A percentile compares a stretch with the other conserved stretches of the same genome.
Conservation (phyloP, 495 filamentous ascomycete genomes). For the Articulospora tetracladia region DNA sequence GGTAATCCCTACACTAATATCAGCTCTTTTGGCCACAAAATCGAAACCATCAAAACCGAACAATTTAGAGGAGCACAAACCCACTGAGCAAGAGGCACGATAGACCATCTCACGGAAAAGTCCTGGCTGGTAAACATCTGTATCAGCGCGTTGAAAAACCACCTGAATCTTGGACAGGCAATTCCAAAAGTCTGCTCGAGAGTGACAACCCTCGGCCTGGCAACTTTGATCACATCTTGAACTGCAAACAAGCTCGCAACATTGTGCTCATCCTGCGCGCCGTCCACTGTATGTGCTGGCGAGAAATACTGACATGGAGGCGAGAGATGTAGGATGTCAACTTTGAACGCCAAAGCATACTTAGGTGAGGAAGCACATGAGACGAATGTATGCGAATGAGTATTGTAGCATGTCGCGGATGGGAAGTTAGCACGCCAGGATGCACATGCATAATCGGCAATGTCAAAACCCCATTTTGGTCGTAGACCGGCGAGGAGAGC, state of each 20-base stretch:
- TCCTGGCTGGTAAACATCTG: conserved; percentile 58
- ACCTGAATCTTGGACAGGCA: conserved; percentile 26
- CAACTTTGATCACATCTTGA: conserved; percentile 49
- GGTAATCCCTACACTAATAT: conserved; percentile 51
- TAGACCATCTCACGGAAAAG: conserved; percentile 62
- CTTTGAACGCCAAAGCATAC: conserved; percentile 21
- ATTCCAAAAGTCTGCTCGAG: conserved; percentile 81
- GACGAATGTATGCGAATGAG: conserved; percentile 47
- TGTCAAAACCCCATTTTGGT: conserved; percentile 61
- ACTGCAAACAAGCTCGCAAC: conserved; percentile 66
- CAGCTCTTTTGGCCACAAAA: neutral
- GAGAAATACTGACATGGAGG: conserved; percentile 86
- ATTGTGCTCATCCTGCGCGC: conserved; percentile 69
- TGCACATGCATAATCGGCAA: conserved; percentile 45
- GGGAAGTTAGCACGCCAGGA: conserved; percentile 62
- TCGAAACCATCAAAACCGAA: neutral
- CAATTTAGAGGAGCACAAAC: conserved; percentile 5
- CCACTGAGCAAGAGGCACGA: conserved; percentile 38
- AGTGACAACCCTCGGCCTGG: conserved; percentile 69
- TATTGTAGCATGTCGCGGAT: conserved; percentile 34
- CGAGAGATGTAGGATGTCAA: conserved; percentile 77
- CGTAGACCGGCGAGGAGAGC: conserved; percentile 58
- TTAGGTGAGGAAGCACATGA: conserved; percentile 19
- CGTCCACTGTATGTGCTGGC: conserved; percentile 63
- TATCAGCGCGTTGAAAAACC: conserved; percentile 58